Base-by-base conservation (phyloP, 352 stramenopile genomes). In the Plasmopara muralis region DNA sequence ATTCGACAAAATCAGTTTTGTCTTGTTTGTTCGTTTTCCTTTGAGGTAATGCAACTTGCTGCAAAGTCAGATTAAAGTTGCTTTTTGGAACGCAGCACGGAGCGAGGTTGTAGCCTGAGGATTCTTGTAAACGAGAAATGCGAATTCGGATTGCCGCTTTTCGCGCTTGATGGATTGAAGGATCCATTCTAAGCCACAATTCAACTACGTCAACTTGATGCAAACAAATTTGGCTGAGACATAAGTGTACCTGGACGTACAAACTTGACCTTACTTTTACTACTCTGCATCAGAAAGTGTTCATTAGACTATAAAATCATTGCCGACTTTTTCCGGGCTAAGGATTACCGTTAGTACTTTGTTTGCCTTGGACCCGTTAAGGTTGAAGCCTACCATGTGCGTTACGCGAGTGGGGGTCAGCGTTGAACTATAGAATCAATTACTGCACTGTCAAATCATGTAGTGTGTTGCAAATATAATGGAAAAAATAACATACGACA, bases 371-470 rank as follows among this genome's bases (percentile, higher is more conserved):
- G 76, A 77, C 6, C 74, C 72, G 49, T 72, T 91, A 37, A 93
- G 66, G 39, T 89, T 93, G 16, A 49, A 73, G 8, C 76, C 77
- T n/a, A 93, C 66, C 37, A 93, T 90, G 63, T 93, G 80, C 29
- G 83, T 93, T 30, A 87, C 60, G n/a, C 77, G 66, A 6, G 75
- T 78, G 25, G 69, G 44, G 14, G 68, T 61, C 34, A 76, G 50
- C 34, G 51, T 56, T 12, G 64, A 74, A 4, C 72, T 83, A 35
- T n/a, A 50, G 18, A 38, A 52, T 29, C 25, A 47, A 54, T 6
- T 18, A 50, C 5, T 41, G 18, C 18, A 55, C 8, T 44, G 25
- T 50, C 43, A 54, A 53, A 35, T 39, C 9, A 49, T 33, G 20
- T 18, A 16, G 41, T 16, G 16, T 10, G 20, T 50, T 50, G 47